A percentile compares a stretch with the other conserved stretches of the same genome.
phyloP scores from a whole-genome alignment of 2,329 filamentous ascomycete species.

The Trichoderma sp. region DNA sequence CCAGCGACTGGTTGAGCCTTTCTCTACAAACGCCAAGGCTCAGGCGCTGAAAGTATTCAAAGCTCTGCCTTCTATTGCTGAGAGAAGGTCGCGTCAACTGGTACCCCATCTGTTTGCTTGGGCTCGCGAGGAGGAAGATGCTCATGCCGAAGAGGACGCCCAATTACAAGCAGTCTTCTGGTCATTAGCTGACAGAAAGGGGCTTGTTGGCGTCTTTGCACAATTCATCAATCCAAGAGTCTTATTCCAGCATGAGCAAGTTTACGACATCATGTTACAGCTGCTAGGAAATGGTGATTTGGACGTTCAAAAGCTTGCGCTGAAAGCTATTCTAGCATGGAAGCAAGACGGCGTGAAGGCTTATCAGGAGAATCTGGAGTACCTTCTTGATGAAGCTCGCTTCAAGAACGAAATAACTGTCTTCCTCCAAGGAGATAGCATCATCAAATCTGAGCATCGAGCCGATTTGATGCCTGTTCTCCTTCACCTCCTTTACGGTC shows the following conservation, averaged over 20 bases:
- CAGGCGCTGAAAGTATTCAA: slow-evolving; percentile 79
- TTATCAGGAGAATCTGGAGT: slow-evolving; percentile 83
- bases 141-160: slow-evolving; percentile 33
- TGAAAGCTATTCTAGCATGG: slow-evolving; percentile 87
- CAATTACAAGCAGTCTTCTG: slow-evolving; percentile 50
- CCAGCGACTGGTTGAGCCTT: slow-evolving; percentile 54
- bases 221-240: slow-evolving; percentile 85
- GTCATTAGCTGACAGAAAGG: slow-evolving; percentile 78
- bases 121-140: slow-evolving; percentile 56
- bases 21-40: slow-evolving; percentile 60
- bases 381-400: slow-evolving; percentile 82
- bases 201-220: slow-evolving; percentile 75
- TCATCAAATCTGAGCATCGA: slow-evolving; percentile 72
- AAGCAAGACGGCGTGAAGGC: slow-evolving; percentile 72
- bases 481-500: slow-evolving; percentile 82
- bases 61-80: slow-evolving; percentile 71
- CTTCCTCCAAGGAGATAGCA: slow-evolving; percentile 73
- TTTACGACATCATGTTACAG: slow-evolving; percentile 70
- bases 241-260: slow-evolving; percentile 72
- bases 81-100: slow-evolving; percentile 79
- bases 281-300: slow-evolving; percentile 84
- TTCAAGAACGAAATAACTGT: slow-evolving; percentile 94
- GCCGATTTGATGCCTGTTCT: slow-evolving; percentile 78
- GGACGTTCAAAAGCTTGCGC: slow-evolving; percentile 80
- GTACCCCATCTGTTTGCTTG: slow-evolving; percentile 85